Base-by-base conservation (phyloP, 495 filamentous ascomycete genomes). In the Lasiosphaeriaceae sp. region DNA sequence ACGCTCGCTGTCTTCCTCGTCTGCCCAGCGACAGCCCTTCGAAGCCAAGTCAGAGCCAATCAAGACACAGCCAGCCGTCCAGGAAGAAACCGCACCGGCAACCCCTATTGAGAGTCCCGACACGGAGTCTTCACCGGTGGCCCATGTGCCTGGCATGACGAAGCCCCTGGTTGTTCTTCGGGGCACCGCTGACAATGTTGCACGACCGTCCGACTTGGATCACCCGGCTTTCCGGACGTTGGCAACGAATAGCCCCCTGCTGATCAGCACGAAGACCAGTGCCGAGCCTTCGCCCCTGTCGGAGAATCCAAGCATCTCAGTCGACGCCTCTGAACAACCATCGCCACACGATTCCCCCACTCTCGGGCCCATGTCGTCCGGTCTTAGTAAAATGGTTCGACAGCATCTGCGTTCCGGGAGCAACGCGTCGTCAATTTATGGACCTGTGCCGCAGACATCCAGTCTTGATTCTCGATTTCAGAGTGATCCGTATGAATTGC, bases 371-470 rank as follows among this genome's bases (percentile, higher is more conserved):
- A 58, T 69, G 16, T 55, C 69, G 0, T 72, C 84, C 50, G 90
- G 88, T 12, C 77, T 97, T 19, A 91, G 85, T 65, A 88, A 89
- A 19, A 80, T 97, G 70, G 86, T 97, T 37, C 86, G 87, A 29
- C 85, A 91, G 55, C 95, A 97, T 71, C 79, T 99, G 14, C 87
- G 94, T 21, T 83, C 83, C 14, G 83, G 88, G 51, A 97, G 94
- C 71, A 86, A 86, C 53, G 76, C 80, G 41, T 96, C 92, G 21
- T 93, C 91, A 0, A 78, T 94, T 45, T 89, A 86, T 66, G 85
- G 79, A 4, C 57, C 54, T 1, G 35, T 58, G 0, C 64, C 66
- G 11, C 58, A 66, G 16, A 66, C 61, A 2, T 62, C 65, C 0
- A 63, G 64, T n/a, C 57, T 68, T 2, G 72, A 69, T 9, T 73